Conservation (phyloP, 2,329 filamentous ascomycete species). For the Ophiocordyceps camponoti-saundersi region DNA sequence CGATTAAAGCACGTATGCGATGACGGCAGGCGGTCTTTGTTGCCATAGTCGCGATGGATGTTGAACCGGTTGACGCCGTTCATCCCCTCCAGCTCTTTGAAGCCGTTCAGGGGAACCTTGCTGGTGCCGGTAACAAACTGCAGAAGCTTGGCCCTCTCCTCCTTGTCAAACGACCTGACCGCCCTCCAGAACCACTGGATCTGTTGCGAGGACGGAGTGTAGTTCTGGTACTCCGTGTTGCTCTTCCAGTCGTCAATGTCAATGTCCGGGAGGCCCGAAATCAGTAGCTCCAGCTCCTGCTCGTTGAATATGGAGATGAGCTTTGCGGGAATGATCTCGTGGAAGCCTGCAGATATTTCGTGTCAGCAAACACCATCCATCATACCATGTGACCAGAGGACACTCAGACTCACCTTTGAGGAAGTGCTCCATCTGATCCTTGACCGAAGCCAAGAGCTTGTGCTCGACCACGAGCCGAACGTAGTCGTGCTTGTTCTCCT, state of each 20-base stretch:
- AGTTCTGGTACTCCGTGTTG: constrained; percentile 98
- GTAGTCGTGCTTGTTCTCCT: constrained; percentile 98
- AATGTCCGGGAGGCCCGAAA: constrained; percentile 92
- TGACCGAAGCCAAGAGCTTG: constrained; percentile 77
- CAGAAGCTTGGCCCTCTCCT: constrained; percentile 89
- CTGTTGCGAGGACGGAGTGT: constrained; percentile 81
- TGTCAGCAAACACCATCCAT: background rate
- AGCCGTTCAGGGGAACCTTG: constrained; percentile 95
- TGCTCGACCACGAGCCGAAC: constrained; percentile 90
- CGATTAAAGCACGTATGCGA: constrained; percentile 99
- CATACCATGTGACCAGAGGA: background rate
- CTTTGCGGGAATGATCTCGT: constrained; percentile 91
- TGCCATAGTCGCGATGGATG: constrained; percentile 94
- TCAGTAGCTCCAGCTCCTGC: constrained; percentile 89
- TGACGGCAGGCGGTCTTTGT: constrained; percentile 85
- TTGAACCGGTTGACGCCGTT: constrained; percentile 97
- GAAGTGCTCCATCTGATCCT: constrained; percentile 89
- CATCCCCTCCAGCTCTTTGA: constrained; percentile 98
- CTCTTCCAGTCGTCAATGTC: constrained; percentile 98
- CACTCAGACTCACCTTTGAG: constrained; percentile 45
- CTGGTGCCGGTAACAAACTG: constrained; percentile 98
- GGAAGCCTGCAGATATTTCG: constrained; percentile 51
- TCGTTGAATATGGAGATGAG: constrained; percentile 97
- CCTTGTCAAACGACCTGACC: constrained; percentile 92
- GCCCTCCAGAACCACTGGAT: constrained; percentile 99